Evolutionary conservation across 2,329 filamentous ascomycete genomes (phyloP).

Genomic region (Aspergillus oerlinghausenensis): DNA sequence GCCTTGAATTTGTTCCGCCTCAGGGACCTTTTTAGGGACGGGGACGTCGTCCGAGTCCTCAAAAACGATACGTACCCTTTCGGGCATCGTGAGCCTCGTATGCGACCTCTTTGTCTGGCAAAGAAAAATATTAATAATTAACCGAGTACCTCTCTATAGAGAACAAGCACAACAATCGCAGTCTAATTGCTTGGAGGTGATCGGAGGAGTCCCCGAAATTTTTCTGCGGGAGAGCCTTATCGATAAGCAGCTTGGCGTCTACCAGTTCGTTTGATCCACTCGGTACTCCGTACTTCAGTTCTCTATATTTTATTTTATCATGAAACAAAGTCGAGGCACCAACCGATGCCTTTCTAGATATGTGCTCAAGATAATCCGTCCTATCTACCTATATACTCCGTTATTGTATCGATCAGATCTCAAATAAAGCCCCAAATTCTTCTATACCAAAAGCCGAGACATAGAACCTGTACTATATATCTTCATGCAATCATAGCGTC

Average conservation of each 20-base stretch:
- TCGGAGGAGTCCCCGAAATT: constrained; percentile 16
- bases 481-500: neutral
- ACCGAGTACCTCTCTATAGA: neutral
- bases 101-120: neutral
- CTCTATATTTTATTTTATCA: neutral
- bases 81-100: constrained; percentile 33
- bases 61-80: constrained; percentile 39
- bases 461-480: neutral
- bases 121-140: neutral
- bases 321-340: too few relatives aligned
- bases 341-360: neutral
- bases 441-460: neutral
- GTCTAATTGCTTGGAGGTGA: neutral
- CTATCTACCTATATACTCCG: neutral
- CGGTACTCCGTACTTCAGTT: too few relatives aligned
- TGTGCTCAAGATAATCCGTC: neutral
- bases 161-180: neutral
- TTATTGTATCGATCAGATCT: neutral
- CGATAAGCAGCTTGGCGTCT: constrained; percentile 22
- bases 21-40: constrained; percentile 3
- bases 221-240: constrained; percentile 21
- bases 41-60: constrained; percentile 28
- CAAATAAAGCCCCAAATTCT: neutral
- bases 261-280: neutral
- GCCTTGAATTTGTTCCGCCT: neutral